These are phyloP conservation scores for Calendula officinalis DNA, from an alignment of 129 eudicot species.

Conservation along the genomic window DNA sequence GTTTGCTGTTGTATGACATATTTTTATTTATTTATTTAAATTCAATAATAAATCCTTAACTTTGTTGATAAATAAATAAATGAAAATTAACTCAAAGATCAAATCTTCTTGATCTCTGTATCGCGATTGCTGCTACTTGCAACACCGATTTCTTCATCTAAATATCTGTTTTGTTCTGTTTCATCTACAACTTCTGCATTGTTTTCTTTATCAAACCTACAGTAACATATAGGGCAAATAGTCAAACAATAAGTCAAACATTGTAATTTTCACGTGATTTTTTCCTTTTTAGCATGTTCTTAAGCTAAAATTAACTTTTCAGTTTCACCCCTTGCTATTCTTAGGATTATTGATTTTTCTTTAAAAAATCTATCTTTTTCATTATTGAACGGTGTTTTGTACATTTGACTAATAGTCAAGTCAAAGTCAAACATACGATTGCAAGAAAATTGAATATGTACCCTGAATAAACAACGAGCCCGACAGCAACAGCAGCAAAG, in stretches of 20 bases:
- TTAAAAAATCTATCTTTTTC: neutral
- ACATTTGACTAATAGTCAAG: conserved; percentile 4
- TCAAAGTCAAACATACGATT: neutral
- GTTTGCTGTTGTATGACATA: conserved; percentile 15
- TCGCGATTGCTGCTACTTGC: conserved; percentile 9
- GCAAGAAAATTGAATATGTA: conserved; percentile 22
- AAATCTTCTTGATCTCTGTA: conserved; percentile 23
- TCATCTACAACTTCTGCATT: conserved; percentile 44
- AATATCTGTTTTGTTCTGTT: conserved; percentile 37
- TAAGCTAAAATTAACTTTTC: neutral
- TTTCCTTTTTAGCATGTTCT: neutral
- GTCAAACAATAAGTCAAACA: neutral
- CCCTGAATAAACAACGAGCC: conserved; percentile 88
- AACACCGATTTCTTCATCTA: conserved; percentile 52
- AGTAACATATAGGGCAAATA: neutral
- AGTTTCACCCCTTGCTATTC: neutral
- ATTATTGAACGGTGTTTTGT: conserved; percentile 2
- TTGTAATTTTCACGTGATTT: neutral
- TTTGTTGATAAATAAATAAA: conserved; percentile 11
- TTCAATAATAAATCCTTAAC: conserved; percentile 2
- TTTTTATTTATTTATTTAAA: neutral
- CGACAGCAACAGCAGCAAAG: conserved; percentile 72
- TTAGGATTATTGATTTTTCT: neutral
- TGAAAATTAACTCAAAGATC: conserved; percentile 9
- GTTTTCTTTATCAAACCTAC: conserved; percentile 60